These are phyloP conservation scores for Curvularia hawaiiensis DNA, from an alignment of 2,329 filamentous ascomycete genomes.

Conservation along the genomic window DNA sequence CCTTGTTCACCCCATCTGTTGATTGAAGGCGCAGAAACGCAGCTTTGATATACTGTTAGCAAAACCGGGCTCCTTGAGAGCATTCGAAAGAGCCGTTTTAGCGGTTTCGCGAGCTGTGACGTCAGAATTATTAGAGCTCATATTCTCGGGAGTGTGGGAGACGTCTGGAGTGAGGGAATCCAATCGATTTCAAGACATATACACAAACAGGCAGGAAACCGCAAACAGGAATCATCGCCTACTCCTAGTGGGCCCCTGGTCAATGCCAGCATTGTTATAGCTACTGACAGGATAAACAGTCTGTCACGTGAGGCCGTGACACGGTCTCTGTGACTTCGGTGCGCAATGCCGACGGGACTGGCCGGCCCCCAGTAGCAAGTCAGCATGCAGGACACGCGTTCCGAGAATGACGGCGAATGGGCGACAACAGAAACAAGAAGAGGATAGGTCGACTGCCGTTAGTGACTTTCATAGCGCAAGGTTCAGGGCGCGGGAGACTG, in stretches of 20 bases:
- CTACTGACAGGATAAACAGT: neutral
- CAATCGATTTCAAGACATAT: neutral
- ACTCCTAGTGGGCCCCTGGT: too few relatives aligned
- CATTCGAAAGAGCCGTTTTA: neutral
- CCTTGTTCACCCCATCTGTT: neutral
- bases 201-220: too few relatives aligned
- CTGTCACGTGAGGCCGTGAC: conserved; percentile 16
- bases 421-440: neutral
- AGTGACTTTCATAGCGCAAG: neutral
- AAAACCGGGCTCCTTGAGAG: neutral
- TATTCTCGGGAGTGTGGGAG: neutral
- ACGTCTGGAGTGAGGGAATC: too few relatives aligned
- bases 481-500: neutral
- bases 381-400: neutral
- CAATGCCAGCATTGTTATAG: neutral
- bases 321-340: conserved; percentile 10
- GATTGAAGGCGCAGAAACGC: neutral
- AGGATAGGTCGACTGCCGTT: neutral
- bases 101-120: neutral
- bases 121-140: neutral
- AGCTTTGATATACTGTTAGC: neutral
- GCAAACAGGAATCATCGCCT: neutral
- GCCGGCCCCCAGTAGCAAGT: neutral
- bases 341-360: conserved; percentile 3
- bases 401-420: neutral